phyloP scores from a whole-genome alignment of 768 basidiomycete genomes.

The Suillus occidentalis region DNA sequence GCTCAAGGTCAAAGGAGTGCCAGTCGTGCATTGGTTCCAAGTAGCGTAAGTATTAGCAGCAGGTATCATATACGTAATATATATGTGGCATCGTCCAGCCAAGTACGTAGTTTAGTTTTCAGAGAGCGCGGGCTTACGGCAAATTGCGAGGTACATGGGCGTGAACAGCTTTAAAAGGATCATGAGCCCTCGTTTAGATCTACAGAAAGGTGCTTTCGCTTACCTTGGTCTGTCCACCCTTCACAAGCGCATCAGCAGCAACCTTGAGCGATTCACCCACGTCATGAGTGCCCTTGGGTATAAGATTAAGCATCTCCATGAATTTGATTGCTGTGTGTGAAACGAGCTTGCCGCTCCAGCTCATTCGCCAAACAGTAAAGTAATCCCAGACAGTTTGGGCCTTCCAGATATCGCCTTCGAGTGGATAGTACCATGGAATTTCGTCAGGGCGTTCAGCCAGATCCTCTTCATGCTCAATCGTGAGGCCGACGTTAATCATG shows the following conservation, averaged over 20 bases:
- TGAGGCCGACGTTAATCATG: constrained; percentile 77
- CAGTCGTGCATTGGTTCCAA: not conserved
- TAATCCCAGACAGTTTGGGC: constrained; percentile 89
- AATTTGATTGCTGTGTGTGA: constrained; percentile 73
- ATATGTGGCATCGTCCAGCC: not conserved
- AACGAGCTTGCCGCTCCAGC: constrained; percentile 74
- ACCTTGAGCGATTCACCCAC: constrained; percentile 82
- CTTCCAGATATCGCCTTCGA: constrained; percentile 86
- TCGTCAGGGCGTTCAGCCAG: constrained; percentile 74
- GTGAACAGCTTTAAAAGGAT: constrained; percentile 66
- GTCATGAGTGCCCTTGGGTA: constrained; percentile 85
- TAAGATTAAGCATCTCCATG: constrained; percentile 69
- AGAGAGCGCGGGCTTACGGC: constrained; percentile 46
- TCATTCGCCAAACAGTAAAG: constrained; percentile 81
- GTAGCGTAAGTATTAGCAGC: not conserved
- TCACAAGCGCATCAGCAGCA: constrained; percentile 69
- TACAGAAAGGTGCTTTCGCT: constrained; percentile 15
- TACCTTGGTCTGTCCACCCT: constrained; percentile 80
- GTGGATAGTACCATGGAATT: constrained; percentile 89
- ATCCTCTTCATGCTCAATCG: constrained; percentile 86
- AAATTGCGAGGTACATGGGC: constrained; percentile 78
- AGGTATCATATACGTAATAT: constrained; percentile 2
- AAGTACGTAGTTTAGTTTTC: constrained; percentile 3
- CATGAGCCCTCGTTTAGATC: constrained; percentile 14
- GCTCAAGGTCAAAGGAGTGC: not conserved